These are phyloP conservation scores for Lentinus brumalis DNA, from an alignment of 768 basidiomycete genomes.

Conservation along the genomic window DNA sequence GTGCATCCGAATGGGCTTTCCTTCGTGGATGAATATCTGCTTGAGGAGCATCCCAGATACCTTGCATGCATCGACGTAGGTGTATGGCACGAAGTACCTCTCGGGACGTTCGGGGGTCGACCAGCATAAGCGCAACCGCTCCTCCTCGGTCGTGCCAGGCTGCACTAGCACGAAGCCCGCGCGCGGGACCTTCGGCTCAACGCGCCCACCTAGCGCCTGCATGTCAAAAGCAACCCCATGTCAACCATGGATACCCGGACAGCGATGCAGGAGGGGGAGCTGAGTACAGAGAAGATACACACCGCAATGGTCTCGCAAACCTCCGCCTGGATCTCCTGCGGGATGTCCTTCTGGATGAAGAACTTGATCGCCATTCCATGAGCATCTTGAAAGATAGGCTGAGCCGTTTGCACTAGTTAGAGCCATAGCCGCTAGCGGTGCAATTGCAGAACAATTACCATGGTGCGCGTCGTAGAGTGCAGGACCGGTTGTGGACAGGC, in stretches of 20 bases:
- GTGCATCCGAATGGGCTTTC: slow-evolving; percentile 69
- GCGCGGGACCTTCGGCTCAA: slow-evolving; percentile 77
- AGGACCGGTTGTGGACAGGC: neutral
- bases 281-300: slow-evolving; percentile 16
- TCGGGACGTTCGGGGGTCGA: slow-evolving; percentile 67
- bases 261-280: neutral
- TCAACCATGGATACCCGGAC: neutral
- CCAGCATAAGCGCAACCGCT: slow-evolving; percentile 79
- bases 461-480: slow-evolving; percentile 4
- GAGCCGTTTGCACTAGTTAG: slow-evolving; percentile 7
- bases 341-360: slow-evolving; percentile 80
- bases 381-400: slow-evolving; percentile 75
- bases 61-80: slow-evolving; percentile 84
- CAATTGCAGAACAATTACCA: slow-evolving; percentile 13
- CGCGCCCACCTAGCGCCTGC: slow-evolving; percentile 73
- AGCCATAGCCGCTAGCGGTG: neutral
- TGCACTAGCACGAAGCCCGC: slow-evolving; percentile 75
- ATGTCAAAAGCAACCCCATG: neutral
- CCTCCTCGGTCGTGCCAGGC: slow-evolving; percentile 67
- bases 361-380: slow-evolving; percentile 76
- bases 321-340: slow-evolving; percentile 67
- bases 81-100: slow-evolving; percentile 77
- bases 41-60: slow-evolving; percentile 71
- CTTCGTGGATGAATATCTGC: slow-evolving; percentile 75
- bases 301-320: slow-evolving; percentile 77